phyloP scores from a whole-genome alignment of 108 stramenopile genomes.

The Tribonema minus region DNA sequence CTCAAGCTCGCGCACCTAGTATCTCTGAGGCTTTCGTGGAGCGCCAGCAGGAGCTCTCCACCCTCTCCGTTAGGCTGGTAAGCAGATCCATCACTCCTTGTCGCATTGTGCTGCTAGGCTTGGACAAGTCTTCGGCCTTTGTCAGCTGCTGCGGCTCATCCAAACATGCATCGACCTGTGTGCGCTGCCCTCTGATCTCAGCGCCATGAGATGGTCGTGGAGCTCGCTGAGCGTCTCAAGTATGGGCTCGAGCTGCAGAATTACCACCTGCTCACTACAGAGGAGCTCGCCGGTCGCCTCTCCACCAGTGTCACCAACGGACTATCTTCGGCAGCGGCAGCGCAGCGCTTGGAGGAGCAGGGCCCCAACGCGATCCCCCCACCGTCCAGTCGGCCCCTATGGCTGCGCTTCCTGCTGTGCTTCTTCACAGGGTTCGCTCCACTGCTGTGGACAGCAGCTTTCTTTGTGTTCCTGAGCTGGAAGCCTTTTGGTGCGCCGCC shows the following conservation, averaged over 20 bases:
- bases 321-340: neutral
- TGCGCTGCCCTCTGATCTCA: neutral
- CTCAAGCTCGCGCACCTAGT: too few relatives aligned
- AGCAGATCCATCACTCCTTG: too few relatives aligned
- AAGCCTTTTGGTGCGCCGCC: slow-evolving; percentile 11
- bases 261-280: neutral
- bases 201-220: neutral
- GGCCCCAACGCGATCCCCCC: neutral
- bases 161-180: neutral
- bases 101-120: too few relatives aligned
- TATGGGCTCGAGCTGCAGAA: neutral
- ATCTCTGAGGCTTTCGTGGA: neutral
- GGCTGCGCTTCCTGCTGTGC: neutral
- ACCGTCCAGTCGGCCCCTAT: neutral
- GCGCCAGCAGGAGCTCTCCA: neutral
- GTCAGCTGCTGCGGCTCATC: neutral
- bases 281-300: neutral
- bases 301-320: neutral
- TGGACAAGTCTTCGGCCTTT: neutral
- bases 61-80: neutral
- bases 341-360: neutral
- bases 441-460: slow-evolving; percentile 3
- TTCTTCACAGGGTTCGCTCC: slow-evolving; percentile 2
- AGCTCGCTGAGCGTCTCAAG: neutral
- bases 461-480: slow-evolving; percentile 5